Percentiles rank a stretch among this genome's conserved stretches.
phyloP scores from a whole-genome alignment of 768 basidiomycete species.

The Amanita fuliginea region DNA sequence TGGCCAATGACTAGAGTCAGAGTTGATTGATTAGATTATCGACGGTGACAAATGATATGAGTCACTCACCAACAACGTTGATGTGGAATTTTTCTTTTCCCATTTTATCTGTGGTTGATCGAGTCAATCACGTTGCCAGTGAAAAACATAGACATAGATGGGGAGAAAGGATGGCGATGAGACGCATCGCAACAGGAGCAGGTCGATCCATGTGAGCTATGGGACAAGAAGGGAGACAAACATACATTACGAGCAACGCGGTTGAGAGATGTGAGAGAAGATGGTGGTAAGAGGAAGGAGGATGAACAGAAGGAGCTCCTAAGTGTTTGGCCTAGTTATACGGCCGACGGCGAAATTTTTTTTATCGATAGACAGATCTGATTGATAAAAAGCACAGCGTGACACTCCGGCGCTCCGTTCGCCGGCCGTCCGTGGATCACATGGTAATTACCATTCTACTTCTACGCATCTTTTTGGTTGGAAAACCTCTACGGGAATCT shows the following conservation, averaged over 20 bases:
- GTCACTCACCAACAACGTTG: slow-evolving; percentile 86
- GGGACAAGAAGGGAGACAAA: slow-evolving; percentile 14
- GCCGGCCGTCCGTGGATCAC: slow-evolving; percentile 7
- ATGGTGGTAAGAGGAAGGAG: slow-evolving; percentile 38
- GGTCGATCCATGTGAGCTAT: slow-evolving; percentile 18
- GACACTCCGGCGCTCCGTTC: slow-evolving; percentile 26
- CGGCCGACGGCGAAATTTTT: slow-evolving; percentile 37
- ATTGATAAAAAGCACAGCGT: slow-evolving; percentile 35
- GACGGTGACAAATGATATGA: slow-evolving; percentile 18
- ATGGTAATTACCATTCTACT: not conserved
- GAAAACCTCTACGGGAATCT: no score
- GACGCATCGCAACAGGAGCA: slow-evolving; percentile 15
- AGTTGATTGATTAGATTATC: slow-evolving; percentile 11
- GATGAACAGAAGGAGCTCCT: slow-evolving; percentile 20
- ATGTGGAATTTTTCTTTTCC: slow-evolving; percentile 95
- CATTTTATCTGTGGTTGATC: slow-evolving; percentile 42
- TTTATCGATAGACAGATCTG: slow-evolving; percentile 50
- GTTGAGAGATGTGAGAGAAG: slow-evolving; percentile 18
- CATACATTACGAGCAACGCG: slow-evolving; percentile 25
- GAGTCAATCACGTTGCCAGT: not conserved
- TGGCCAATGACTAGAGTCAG: slow-evolving; percentile 79
- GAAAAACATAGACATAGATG: slow-evolving; percentile 10
- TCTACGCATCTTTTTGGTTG: not conserved
- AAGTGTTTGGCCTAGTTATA: slow-evolving; percentile 55
- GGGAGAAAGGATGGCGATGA: slow-evolving; percentile 11